Evolutionary conservation across 129 eudicot genomes (phyloP).

Genomic region (Glebionis coronaria): DNA sequence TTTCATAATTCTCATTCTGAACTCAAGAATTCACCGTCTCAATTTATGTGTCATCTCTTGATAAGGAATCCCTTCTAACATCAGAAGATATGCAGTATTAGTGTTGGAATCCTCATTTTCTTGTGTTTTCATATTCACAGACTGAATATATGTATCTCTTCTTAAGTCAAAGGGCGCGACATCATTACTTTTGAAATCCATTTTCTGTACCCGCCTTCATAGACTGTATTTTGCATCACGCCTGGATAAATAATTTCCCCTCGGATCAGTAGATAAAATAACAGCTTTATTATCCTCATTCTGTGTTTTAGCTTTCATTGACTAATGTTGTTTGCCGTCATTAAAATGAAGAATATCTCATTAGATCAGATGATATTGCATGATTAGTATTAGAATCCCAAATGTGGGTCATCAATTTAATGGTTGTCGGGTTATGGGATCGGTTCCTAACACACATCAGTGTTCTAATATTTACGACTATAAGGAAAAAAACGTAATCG

Average conservation of each 20-base stretch:
- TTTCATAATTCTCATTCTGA: conserved; percentile 14
- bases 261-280: conserved; percentile 12
- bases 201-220: background rate
- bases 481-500: no score
- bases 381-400: no score
- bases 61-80: background rate
- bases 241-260: conserved; percentile 4
- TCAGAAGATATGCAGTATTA: background rate
- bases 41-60: conserved; percentile 9
- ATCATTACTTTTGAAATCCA: background rate
- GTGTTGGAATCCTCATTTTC: background rate
- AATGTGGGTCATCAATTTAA: no score
- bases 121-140: background rate
- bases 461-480: no score
- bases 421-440: no score
- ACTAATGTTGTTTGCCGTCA: background rate
- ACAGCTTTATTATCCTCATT: background rate
- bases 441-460: no score
- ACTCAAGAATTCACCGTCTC: background rate
- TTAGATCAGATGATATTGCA: conserved; percentile 12
- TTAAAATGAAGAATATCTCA: background rate
- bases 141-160: background rate
- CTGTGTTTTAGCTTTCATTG: background rate
- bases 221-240: background rate
- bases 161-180: no score